Base-by-base conservation (phyloP, 164 flowering plant genomes). In the Tetracentron sinense region DNA sequence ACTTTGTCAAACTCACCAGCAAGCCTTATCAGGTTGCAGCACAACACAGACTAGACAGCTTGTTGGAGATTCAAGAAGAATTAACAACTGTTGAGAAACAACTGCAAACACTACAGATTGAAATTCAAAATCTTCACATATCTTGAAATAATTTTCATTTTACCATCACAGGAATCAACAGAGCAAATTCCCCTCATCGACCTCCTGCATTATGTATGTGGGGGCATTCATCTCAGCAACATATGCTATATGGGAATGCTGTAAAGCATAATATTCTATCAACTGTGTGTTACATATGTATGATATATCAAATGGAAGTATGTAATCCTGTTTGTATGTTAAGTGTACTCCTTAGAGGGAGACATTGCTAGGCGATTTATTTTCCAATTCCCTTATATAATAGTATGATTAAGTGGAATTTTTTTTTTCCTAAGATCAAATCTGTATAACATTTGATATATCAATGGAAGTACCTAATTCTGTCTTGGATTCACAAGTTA, bases 81-180 rank as follows among this genome's bases (percentile, higher is more conserved):
- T 54, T 88, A 47, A 59, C 75, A 11, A 60, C 55, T 38, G 74
- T 77, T 30, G 77, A 72, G 64, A 72, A 68, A 67, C 74, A 72
- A 67, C 74, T 83, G 42, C 68, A 59, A 69, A 69, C 61, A 8
- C 63, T 88, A 42, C 81, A 72, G 60, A 59, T 70, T 23, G 80
- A 83, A 72, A 82, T 88, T 25, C 88, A 85, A 70, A 88, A 83
- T 64, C 66, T 85, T 48, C 89, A 82, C 64, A 65, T 82, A 58
- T 72, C 76, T 49, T 74, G 73, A 84, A 35, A 72, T 27, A 20
- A 26, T 14, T 28, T 27, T 42, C 14, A 10, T 38, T 50, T 53
- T 2, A 7, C 38, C 28, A 21, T 31, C 20, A 20, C 29, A 30
- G 7, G 20, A 1, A n/a, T n/a, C n/a, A 50, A 48, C 4, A 20